A percentile compares a stretch with the other conserved stretches of the same genome.
These are phyloP conservation scores for Sarocladium brachiariae DNA, from an alignment of 2,329 filamentous ascomycete species.

Conservation along the genomic window DNA sequence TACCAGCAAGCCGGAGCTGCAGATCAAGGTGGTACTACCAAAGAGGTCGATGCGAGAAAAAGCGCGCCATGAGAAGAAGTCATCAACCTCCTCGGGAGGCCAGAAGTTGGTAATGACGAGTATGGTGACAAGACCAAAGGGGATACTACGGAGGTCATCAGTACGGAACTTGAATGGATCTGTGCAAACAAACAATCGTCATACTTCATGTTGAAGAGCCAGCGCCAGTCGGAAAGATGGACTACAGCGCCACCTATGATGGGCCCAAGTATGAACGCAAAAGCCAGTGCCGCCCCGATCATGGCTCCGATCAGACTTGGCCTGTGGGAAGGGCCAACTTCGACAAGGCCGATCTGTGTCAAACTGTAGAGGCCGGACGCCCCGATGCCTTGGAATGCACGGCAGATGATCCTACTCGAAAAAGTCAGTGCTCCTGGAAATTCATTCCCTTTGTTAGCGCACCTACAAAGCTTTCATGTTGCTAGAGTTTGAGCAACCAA, in stretches of 20 bases:
- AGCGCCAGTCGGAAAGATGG: conserved; percentile 47
- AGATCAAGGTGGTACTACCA: conserved; percentile 43
- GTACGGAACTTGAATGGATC: neutral
- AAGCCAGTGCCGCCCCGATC: conserved; percentile 48
- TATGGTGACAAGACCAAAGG: conserved; percentile 40
- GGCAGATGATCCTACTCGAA: conserved; percentile 51
- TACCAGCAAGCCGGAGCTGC: conserved; percentile 46
- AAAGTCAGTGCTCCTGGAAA: neutral
- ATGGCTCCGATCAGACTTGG: conserved; percentile 48
- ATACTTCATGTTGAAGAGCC: conserved; percentile 57
- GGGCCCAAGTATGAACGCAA: conserved; percentile 52
- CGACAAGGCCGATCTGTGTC: conserved; percentile 49
- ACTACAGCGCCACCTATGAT: conserved; percentile 51
- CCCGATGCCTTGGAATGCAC: conserved; percentile 53
- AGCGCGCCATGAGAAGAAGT: conserved; percentile 32
- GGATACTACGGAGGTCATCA: conserved; percentile 31
- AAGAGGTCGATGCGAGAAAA: conserved; percentile 45
- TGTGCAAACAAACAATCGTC: conserved; percentile 16
- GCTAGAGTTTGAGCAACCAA: conserved; percentile 44
- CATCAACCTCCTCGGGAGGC: conserved; percentile 30
- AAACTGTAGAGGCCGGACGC: conserved; percentile 56
- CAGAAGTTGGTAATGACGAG: conserved; percentile 39
- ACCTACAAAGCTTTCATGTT: conserved; percentile 46
- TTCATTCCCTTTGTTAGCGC: neutral
- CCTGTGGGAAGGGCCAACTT: conserved; percentile 45